Evolutionary conservation across 2,329 filamentous ascomycete species (phyloP), one percentile per base, ranked within the genome.

Genomic region (Aspergillus tanneri): DNA sequence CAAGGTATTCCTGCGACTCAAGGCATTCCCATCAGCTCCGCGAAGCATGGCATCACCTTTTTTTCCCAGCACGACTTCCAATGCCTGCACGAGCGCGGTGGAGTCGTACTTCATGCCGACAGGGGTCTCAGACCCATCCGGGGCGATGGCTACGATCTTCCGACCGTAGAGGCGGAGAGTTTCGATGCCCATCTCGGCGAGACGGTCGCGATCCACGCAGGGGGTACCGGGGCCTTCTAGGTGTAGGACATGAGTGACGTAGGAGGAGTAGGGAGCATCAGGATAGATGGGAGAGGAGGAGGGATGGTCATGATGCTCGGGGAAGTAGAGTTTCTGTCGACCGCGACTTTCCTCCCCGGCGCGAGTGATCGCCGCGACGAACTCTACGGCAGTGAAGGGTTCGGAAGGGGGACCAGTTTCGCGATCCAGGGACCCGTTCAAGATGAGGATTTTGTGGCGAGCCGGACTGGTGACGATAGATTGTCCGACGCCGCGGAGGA

Each of bases 231-330:
- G 78, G 0, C 84, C 85, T 34, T 91, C 87, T 0, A 96, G 71
- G 62, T 95, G 87, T 5, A 96, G 77, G 11, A 96, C 68, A 65
- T 96, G 91, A 5, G 87, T 95, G 3, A 96, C 85, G 61, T 93
- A 96, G 2, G 73, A 75, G 21, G 70, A 76, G 60, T 84, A 87
- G 5, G 84, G 79, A 1, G 74, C 69, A 3, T 63, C 21, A 3
- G 18, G 34, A 10, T 34, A 57, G 0, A 64, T n/a, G n/a, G n/a
- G 37, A 45, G 12, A 36, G 38, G 42, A 21, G 5, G 41, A 22
- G 34, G 32, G 7, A 1, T 45, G 51, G 23, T 22, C 37, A n/a
- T 50, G 28, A n/a, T 46, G 49, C 1, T 41, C 49, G 7, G 57
- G 41, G n/a, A 32, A 12, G n/a, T 24, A 12, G 12, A 43, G 24